Percentiles rank a stretch among this genome's conserved stretches.
phyloP scores from a whole-genome alignment of 805 yeast species.

The Candida hungchunana region DNA sequence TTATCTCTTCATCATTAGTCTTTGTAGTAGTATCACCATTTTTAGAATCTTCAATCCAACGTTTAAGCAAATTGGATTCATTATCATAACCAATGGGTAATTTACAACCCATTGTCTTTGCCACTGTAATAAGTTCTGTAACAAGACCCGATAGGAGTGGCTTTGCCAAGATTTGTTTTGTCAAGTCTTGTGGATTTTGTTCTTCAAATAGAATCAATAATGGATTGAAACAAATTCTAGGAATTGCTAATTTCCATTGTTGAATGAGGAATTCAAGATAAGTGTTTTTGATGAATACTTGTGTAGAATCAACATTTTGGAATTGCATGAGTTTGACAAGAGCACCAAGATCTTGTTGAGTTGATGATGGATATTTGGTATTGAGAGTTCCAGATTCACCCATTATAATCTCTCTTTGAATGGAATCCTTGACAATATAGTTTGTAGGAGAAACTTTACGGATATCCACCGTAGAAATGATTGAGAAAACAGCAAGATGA shows the following conservation, averaged over 20 bases:
- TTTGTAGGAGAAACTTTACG: slow-evolving; percentile 23
- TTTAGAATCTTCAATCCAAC: no score
- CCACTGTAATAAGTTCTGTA: slow-evolving; percentile 66
- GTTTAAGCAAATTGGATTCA: slow-evolving; percentile 52
- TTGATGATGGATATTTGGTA: slow-evolving; percentile 34
- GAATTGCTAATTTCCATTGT: slow-evolving; percentile 84
- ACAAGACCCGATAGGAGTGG: slow-evolving; percentile 81
- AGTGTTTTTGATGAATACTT: slow-evolving; percentile 28
- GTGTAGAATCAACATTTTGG: slow-evolving; percentile 26
- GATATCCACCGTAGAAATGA: slow-evolving; percentile 20
- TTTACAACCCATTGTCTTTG: slow-evolving; percentile 74
- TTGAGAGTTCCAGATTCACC: slow-evolving; percentile 40
- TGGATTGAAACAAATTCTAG: slow-evolving; percentile 75
- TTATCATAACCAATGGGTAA: slow-evolving; percentile 66
- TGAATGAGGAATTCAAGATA: slow-evolving; percentile 59
- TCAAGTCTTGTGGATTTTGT: slow-evolving; percentile 54
- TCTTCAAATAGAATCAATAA: slow-evolving; percentile 70
- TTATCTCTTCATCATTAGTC: no score
- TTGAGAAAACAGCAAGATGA: slow-evolving; percentile 22
- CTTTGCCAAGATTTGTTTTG: slow-evolving; percentile 70
- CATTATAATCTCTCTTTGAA: slow-evolving; percentile 16
- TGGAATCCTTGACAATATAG: slow-evolving; percentile 8
- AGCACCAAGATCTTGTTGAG: slow-evolving; percentile 32
- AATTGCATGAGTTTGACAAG: slow-evolving; percentile 32
- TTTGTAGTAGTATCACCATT: no score